These are phyloP conservation scores for Cinnamomum micranthum DNA, from an alignment of 164 flowering plant genomes.

Conservation along the genomic window DNA sequence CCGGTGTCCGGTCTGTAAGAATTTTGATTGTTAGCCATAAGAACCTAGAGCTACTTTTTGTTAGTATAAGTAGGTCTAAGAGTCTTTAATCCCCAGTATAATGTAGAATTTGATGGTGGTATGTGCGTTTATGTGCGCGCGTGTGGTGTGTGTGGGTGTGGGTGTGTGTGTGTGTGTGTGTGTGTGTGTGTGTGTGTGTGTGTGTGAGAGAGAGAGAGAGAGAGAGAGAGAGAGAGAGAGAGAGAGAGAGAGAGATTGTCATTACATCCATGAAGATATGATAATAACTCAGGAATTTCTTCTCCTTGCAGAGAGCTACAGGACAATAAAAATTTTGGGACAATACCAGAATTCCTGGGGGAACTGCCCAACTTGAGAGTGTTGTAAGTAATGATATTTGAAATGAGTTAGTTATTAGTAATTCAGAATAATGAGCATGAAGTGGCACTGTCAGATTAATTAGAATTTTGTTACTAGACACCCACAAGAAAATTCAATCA, in stretches of 20 bases:
- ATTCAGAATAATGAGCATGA: no score
- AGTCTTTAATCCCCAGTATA: not conserved
- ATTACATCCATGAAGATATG: not conserved
- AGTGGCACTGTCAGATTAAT: no score
- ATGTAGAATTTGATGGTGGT: not conserved
- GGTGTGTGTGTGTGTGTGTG: no score
- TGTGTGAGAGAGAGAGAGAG: not conserved
- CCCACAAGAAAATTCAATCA: no score
- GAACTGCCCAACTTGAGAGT: conserved; percentile 26
- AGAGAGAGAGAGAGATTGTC: not conserved
- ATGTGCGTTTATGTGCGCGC: no score
- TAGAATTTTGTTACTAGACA: no score
- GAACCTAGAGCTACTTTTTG: no score
- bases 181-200: no score
- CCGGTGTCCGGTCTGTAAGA: no score
- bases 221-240: not conserved
- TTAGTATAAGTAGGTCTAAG: not conserved
- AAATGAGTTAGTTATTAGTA: no score
- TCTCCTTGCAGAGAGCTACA: conserved; percentile 18
- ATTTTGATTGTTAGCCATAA: no score
- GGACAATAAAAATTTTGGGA: conserved; percentile 25
- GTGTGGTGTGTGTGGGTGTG: no score
- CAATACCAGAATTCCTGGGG: conserved; percentile 38
- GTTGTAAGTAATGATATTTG: conserved; percentile 24
- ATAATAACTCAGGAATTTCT: not conserved